These are phyloP conservation scores for Podaxis sp. DNA, from an alignment of 768 basidiomycete species.

Conservation along the genomic window DNA sequence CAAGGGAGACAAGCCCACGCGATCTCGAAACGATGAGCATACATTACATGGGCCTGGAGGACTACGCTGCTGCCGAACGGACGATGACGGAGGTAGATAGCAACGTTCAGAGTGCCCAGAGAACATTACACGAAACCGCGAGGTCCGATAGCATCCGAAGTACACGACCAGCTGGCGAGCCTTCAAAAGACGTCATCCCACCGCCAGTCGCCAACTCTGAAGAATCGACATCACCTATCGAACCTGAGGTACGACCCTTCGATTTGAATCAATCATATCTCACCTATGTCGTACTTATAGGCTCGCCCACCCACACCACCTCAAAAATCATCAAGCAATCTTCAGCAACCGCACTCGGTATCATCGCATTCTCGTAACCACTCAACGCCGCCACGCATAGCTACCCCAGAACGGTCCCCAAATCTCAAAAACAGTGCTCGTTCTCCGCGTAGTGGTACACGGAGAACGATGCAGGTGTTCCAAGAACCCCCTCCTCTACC, in stretches of 20 bases:
- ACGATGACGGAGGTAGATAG: slow-evolving; percentile 12
- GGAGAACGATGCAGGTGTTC: slow-evolving; percentile 4
- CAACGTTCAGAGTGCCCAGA: slow-evolving; percentile 8
- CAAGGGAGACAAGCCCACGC: slow-evolving; percentile 29
- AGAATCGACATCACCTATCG: slow-evolving; percentile 1
- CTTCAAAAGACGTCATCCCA: slow-evolving; percentile 5
- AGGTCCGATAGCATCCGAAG: slow-evolving; percentile 9
- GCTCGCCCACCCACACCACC: slow-evolving; percentile 9
- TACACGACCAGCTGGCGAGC: slow-evolving; percentile 6
- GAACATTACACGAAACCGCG: slow-evolving; percentile 4
- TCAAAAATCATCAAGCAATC: slow-evolving; percentile 5
- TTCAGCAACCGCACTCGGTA: neutral
- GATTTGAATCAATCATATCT: neutral
- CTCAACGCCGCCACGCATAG: slow-evolving; percentile 9
- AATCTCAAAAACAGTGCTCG: neutral
- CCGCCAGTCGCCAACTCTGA: neutral
- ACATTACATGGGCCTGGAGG: slow-evolving; percentile 36
- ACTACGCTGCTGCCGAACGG: slow-evolving; percentile 16
- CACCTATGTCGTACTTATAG: neutral
- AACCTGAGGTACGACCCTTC: slow-evolving; percentile 1
- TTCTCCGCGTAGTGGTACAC: neutral
- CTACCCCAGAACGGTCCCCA: slow-evolving; percentile 8
- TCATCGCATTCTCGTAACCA: slow-evolving; percentile 6
- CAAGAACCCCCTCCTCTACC: slow-evolving; percentile 1
- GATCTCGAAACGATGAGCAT: slow-evolving; percentile 39